Conservation (phyloP, 352 stramenopile species). For the Globisporangium polare region DNA sequence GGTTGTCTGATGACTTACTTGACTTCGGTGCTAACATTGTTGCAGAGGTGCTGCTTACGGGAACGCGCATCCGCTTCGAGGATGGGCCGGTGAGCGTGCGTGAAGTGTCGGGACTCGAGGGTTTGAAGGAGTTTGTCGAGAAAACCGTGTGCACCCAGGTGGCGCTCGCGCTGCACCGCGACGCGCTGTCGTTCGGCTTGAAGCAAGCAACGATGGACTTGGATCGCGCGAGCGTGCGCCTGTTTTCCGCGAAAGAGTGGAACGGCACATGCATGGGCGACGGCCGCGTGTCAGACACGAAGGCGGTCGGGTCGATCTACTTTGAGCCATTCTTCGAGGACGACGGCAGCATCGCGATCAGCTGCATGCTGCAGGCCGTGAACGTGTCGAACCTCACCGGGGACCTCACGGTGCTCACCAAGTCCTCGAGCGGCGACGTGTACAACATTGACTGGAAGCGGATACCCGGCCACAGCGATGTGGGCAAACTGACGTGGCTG, state of each 20-base stretch:
- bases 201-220: slow-evolving; percentile 79
- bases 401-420: slow-evolving; percentile 28
- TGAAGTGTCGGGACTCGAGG: slow-evolving; percentile 56
- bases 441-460: slow-evolving; percentile 71
- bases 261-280: slow-evolving; percentile 83
- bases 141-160: slow-evolving; percentile 76
- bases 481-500: slow-evolving; percentile 68
- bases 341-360: slow-evolving; percentile 53
- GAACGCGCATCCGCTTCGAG: slow-evolving; percentile 73
- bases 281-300: slow-evolving; percentile 74
- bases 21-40: not conserved
- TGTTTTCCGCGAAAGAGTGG: slow-evolving; percentile 77
- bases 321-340: slow-evolving; percentile 68
- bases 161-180: slow-evolving; percentile 56
- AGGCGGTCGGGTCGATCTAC: slow-evolving; percentile 60
- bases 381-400: slow-evolving; percentile 33
- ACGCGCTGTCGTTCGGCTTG: slow-evolving; percentile 66
- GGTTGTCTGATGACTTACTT: not conserved
- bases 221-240: slow-evolving; percentile 65
- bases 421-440: slow-evolving; percentile 40
- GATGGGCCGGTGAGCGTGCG: slow-evolving; percentile 50
- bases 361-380: slow-evolving; percentile 71
- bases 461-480: slow-evolving; percentile 75
- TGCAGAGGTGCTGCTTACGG: slow-evolving; percentile 73
- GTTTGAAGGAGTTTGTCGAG: slow-evolving; percentile 66